A percentile compares a stretch with the other conserved stretches of the same genome.
Conservation (phyloP, 208 protist species). For the Kentomonas sorsogonicus region DNA sequence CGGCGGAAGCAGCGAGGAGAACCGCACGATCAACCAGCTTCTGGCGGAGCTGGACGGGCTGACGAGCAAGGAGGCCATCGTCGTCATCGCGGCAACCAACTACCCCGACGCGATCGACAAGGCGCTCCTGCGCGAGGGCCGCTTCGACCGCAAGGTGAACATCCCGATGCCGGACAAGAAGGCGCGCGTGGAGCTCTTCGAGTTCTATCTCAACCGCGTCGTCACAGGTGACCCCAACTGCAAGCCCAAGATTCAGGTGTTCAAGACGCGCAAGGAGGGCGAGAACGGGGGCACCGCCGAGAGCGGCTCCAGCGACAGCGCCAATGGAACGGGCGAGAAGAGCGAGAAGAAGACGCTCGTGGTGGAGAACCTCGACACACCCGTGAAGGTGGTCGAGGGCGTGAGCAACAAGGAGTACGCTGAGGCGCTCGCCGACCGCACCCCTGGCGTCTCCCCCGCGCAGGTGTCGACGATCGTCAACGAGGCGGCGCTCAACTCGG, state of each 20-base stretch:
- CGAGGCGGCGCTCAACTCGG: constrained; percentile 92
- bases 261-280: constrained; percentile 51
- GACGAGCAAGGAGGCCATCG: constrained; percentile 89
- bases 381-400: constrained; percentile 70
- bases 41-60: constrained; percentile 95
- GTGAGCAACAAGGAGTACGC: constrained; percentile 82
- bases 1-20: constrained; percentile 89
- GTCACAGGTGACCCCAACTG: constrained; percentile 85
- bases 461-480: constrained; percentile 97
- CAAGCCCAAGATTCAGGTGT: constrained; percentile 75
- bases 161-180: constrained; percentile 88
- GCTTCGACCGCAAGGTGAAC: constrained; percentile 91
- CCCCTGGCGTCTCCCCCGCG: constrained; percentile 90
- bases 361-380: constrained; percentile 27
- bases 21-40: constrained; percentile 96
- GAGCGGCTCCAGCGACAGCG: constrained; percentile 3
- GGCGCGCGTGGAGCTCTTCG: constrained; percentile 86
- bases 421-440: constrained; percentile 75
- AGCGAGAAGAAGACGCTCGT: constrained; percentile 18
- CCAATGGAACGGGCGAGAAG: background rate
- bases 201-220: constrained; percentile 83
- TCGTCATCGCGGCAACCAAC: constrained; percentile 98
- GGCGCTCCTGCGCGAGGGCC: constrained; percentile 87
- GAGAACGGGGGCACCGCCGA: constrained; percentile 21
- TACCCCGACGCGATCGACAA: constrained; percentile 95